A percentile compares a stretch with the other conserved stretches of the same genome.
phyloP scores from a whole-genome alignment of 768 basidiomycete species.

The Boletellus ananiceps region DNA sequence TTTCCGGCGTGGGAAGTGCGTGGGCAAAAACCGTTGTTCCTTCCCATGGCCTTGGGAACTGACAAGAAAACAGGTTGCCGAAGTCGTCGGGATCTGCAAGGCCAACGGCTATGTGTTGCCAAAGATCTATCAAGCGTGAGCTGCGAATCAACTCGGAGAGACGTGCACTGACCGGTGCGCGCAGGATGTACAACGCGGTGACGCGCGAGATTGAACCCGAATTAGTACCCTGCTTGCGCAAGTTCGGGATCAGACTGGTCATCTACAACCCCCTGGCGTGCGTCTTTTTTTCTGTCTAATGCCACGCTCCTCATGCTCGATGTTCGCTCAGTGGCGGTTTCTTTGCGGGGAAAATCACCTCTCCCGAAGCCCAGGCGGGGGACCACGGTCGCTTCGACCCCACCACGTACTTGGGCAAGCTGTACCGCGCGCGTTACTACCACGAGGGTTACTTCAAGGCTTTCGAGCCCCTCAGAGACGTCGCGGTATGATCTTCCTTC shows the following conservation, averaged over 20 bases:
- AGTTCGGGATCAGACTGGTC: conserved; percentile 53
- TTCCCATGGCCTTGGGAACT: background rate
- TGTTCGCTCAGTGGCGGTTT: conserved; percentile 4
- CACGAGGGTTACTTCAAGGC: conserved; percentile 41
- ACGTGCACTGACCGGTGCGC: no score
- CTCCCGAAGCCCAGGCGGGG: conserved; percentile 27
- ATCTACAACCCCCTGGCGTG: conserved; percentile 54
- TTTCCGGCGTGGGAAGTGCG: conserved; percentile 51
- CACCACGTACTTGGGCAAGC: conserved; percentile 33
- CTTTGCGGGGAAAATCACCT: conserved; percentile 45
- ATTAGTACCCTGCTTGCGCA: conserved; percentile 53
- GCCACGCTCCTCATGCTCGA: background rate
- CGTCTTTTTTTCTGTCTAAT: conserved; percentile 2
- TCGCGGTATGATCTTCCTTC: conserved; percentile 33
- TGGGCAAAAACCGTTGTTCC: background rate
- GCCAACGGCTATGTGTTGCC: conserved; percentile 51
- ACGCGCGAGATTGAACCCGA: conserved; percentile 46
- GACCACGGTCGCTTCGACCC: conserved; percentile 42
- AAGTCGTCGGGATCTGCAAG: conserved; percentile 54
- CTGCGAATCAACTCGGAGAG: background rate
- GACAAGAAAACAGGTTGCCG: conserved; percentile 41
- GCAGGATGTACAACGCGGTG: conserved; percentile 45
- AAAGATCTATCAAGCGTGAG: conserved; percentile 52
- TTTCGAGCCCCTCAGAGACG: conserved; percentile 35
- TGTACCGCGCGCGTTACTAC: conserved; percentile 46